Evolutionary conservation across 2,329 filamentous ascomycete genomes (phyloP).

Genomic region (Pseudogymnoascus sp.): DNA sequence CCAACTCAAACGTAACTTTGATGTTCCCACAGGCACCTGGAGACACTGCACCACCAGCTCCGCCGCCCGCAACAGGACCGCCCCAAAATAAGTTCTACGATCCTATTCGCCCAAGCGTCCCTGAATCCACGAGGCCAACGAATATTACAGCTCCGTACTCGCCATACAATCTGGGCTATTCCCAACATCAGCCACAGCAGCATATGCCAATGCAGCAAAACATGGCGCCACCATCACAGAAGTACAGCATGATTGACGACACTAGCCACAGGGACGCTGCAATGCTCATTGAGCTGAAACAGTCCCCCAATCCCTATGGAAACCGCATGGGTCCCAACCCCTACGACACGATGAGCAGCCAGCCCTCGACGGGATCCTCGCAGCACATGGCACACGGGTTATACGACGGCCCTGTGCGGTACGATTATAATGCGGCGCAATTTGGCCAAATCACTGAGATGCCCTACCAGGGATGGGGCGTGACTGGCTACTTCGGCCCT

Average conservation of each 20-base stretch:
- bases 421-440: not conserved
- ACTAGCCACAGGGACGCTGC: slow-evolving; percentile 34
- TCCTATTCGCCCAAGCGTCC: slow-evolving; percentile 47
- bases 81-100: slow-evolving; percentile 54
- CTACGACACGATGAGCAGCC: not conserved
- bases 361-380: not conserved
- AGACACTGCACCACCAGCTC: slow-evolving; percentile 6
- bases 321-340: not conserved
- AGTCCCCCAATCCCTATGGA: slow-evolving; percentile 33
- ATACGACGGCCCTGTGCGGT: not conserved
- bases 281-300: slow-evolving; percentile 38
- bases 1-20: slow-evolving; percentile 72
- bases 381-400: not conserved
- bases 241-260: slow-evolving; percentile 25
- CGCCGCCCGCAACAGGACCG: slow-evolving; percentile 33
- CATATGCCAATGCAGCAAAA: slow-evolving; percentile 19
- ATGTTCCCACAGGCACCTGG: slow-evolving; percentile 44
- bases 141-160: slow-evolving; percentile 37
- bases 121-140: slow-evolving; percentile 33
- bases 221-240: slow-evolving; percentile 23
- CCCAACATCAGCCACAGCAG: slow-evolving; percentile 29
- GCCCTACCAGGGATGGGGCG: not conserved
- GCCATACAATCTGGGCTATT: slow-evolving; percentile 29
- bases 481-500: not conserved
- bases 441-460: not conserved